Conservation (phyloP, 2,329 filamentous ascomycete species). For the Cercospora citrullina region DNA sequence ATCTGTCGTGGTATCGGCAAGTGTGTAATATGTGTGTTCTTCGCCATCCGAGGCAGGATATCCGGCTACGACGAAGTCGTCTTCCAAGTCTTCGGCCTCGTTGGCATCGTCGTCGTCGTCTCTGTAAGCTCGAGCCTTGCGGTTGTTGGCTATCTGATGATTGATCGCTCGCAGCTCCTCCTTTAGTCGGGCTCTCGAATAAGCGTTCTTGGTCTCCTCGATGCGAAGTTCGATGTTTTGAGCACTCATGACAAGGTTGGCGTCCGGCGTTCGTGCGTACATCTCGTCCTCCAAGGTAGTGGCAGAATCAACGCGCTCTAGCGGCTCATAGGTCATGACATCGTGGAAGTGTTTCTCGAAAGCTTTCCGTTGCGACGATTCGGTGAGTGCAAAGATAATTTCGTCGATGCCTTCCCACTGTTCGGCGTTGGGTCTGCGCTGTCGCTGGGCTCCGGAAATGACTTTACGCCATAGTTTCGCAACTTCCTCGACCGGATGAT, state of each 20-base stretch:
- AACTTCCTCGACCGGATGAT: conserved; percentile 61
- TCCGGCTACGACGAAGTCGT: conserved; percentile 35
- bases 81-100: conserved; percentile 30
- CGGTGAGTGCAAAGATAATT: conserved; percentile 60
- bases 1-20: conserved; percentile 35
- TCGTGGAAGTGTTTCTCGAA: conserved; percentile 47
- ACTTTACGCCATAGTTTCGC: conserved; percentile 57
- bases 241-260: conserved; percentile 34
- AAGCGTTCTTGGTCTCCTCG: conserved; percentile 36
- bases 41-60: conserved; percentile 36
- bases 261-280: conserved; percentile 22
- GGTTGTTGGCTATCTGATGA: conserved; percentile 37
- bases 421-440: conserved; percentile 44
- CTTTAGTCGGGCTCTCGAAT: conserved; percentile 34
- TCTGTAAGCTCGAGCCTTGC: conserved; percentile 32
- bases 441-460: conserved; percentile 36
- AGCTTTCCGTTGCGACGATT: conserved; percentile 52
- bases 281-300: conserved; percentile 15
- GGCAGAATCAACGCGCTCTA: conserved; percentile 10
- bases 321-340: conserved; percentile 30
- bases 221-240: conserved; percentile 40
- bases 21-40: conserved; percentile 36
- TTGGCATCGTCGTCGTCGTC: conserved; percentile 34
- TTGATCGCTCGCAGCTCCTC: conserved; percentile 38
- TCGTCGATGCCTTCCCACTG: conserved; percentile 49